Conservation (phyloP, 306 rosid species). For the Lathyrus sativus region DNA sequence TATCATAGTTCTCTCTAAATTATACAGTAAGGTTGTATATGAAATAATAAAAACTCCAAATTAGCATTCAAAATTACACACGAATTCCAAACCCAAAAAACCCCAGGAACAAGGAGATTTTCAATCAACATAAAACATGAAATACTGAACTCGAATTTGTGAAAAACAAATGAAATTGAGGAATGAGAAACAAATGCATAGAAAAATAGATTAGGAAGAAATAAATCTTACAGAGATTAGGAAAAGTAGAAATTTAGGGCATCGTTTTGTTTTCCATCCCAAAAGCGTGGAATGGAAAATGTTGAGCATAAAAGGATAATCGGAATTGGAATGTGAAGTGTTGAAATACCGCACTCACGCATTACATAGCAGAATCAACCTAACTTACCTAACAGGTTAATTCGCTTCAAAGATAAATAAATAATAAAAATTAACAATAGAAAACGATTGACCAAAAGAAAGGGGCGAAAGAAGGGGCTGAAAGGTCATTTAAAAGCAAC, state of each 20-base stretch:
- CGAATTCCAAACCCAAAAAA: not conserved
- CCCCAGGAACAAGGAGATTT: not conserved
- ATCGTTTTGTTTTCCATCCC: not conserved
- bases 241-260: slow-evolving; percentile 23
- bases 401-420: slow-evolving; percentile 24
- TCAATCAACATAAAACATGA: slow-evolving; percentile 3
- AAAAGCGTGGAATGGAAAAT: slow-evolving; percentile 28
- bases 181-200: not conserved
- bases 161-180: not conserved
- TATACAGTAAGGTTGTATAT: not conserved
- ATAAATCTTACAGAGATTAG: slow-evolving; percentile 6
- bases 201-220: not conserved
- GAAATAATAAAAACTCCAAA: not conserved
- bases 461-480: not conserved
- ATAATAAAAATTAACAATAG: not conserved
- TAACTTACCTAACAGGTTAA: slow-evolving; percentile 17
- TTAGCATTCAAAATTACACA: not conserved
- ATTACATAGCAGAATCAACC: slow-evolving; percentile 23
- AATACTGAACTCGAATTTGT: not conserved
- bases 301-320: not conserved
- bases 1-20: slow-evolving; percentile 18
- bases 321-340: slow-evolving; percentile 1
- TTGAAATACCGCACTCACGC: slow-evolving; percentile 1
- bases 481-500: not conserved
- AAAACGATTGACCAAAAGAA: not conserved